Conservation (phyloP, 2,329 filamentous ascomycete genomes). For the Diaporthe destruens region DNA sequence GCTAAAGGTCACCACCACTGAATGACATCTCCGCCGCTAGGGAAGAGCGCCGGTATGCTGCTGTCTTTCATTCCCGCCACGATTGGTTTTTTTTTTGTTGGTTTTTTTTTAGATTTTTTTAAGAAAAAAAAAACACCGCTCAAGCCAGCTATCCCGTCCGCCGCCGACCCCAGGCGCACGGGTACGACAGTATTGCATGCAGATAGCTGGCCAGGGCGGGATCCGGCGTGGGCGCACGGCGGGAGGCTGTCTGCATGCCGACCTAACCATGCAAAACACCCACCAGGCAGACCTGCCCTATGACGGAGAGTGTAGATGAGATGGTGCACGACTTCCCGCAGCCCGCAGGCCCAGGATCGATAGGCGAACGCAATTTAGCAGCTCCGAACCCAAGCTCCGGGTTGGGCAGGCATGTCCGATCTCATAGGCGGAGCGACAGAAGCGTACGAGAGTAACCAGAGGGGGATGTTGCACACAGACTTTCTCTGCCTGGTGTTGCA, state of each 20-base stretch:
- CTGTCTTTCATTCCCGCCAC: too few relatives aligned
- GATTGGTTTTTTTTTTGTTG: too few relatives aligned
- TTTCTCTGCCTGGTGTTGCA: conserved; percentile 32
- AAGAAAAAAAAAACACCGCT: neutral
- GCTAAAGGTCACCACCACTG: conserved; percentile 25
- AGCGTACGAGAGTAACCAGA: conserved; percentile 32
- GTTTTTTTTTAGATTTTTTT: too few relatives aligned
- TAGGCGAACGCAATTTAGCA: conserved; percentile 8
- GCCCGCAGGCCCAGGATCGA: conserved; percentile 11
- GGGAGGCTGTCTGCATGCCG: conserved; percentile 51
- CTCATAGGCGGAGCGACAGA: conserved; percentile 27
- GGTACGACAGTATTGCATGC: conserved; percentile 34
- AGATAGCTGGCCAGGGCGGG: conserved; percentile 33
- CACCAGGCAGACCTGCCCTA: conserved; percentile 46
- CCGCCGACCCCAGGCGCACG: conserved; percentile 23
- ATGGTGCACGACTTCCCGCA: conserved; percentile 22
- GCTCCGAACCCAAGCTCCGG: conserved; percentile 29
- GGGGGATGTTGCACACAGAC: conserved; percentile 24
- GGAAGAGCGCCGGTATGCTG: conserved; percentile 37
- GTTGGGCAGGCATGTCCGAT: conserved; percentile 24
- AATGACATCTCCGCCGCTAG: conserved; percentile 38
- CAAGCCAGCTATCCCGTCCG: conserved; percentile 20
- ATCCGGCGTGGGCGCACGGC: conserved; percentile 43
- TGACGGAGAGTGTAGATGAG: conserved; percentile 30
- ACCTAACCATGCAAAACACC: conserved; percentile 50